These are phyloP conservation scores for Macrolepiota dolichaula DNA, from an alignment of 768 basidiomycete species.

Conservation along the genomic window DNA sequence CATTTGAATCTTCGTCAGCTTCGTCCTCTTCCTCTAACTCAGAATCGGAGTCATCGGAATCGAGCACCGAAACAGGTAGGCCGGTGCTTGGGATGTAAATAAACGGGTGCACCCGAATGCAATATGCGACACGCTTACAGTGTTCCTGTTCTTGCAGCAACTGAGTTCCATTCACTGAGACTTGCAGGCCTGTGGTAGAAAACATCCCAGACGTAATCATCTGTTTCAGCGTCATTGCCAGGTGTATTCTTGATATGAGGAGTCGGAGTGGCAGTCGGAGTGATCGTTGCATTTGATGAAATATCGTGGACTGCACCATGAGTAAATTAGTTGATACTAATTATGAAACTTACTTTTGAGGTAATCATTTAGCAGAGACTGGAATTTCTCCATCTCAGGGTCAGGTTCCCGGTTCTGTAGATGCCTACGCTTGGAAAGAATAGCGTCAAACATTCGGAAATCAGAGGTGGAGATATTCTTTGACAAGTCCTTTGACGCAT, in stretches of 20 bases:
- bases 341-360: constrained; percentile 44
- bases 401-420: constrained; percentile 33
- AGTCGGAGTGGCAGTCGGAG: constrained; percentile 5
- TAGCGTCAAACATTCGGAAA: constrained; percentile 73
- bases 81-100: constrained; percentile 47
- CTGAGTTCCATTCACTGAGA: constrained; percentile 55
- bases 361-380: constrained; percentile 77
- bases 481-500: constrained; percentile 47
- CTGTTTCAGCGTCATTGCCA: constrained; percentile 20
- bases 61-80: constrained; percentile 53
- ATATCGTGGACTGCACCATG: constrained; percentile 21
- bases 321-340: constrained; percentile 15
- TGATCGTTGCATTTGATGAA: constrained; percentile 6
- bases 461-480: constrained; percentile 28
- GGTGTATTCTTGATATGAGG: constrained; percentile 12
- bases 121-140: constrained; percentile 41
- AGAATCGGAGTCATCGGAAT: constrained; percentile 57
- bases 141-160: constrained; percentile 48
- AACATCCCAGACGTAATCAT: constrained; percentile 81
- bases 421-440: constrained; percentile 37
- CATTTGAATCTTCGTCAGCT: constrained; percentile 84
- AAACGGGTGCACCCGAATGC: not conserved
- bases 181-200: constrained; percentile 71
- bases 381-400: constrained; percentile 71
- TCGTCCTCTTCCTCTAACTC: constrained; percentile 70